These are phyloP conservation scores for Pseudevernia furfuracea DNA, from an alignment of 495 filamentous ascomycete species.

Conservation along the genomic window DNA sequence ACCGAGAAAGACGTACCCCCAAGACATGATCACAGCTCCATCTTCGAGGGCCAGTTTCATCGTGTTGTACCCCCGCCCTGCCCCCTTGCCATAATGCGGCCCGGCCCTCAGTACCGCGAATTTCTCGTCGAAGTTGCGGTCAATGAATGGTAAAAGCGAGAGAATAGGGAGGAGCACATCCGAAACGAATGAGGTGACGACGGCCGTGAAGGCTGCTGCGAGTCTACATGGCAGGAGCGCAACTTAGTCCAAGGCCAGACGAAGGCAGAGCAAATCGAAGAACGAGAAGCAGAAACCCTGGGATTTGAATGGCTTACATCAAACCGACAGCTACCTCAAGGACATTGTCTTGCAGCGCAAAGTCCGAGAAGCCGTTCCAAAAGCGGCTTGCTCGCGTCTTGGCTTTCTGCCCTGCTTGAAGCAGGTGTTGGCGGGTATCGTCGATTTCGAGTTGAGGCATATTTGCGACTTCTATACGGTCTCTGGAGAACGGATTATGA, in stretches of 20 bases:
- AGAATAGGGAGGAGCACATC: constrained; percentile 64
- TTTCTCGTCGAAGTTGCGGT: constrained; percentile 67
- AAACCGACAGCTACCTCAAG: constrained; percentile 68
- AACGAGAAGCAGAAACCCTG: neutral
- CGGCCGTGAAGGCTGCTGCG: constrained; percentile 62
- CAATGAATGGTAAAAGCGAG: constrained; percentile 59
- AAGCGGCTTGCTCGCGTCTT: constrained; percentile 35
- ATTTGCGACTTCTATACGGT: too few species aligned
- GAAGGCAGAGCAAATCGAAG: neutral
- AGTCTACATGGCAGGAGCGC: constrained; percentile 33
- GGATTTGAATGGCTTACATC: constrained; percentile 41
- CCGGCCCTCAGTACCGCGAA: constrained; percentile 59
- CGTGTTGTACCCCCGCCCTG: constrained; percentile 56
- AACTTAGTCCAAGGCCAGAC: too few species aligned
- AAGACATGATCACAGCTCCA: constrained; percentile 64
- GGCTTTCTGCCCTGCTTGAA: constrained; percentile 35
- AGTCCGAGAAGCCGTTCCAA: constrained; percentile 59
- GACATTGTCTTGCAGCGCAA: constrained; percentile 66
- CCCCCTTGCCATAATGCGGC: constrained; percentile 36
- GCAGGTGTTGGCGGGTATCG: constrained; percentile 17
- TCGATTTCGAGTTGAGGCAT: constrained; percentile 26
- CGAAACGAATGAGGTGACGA: constrained; percentile 64
- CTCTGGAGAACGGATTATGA: too few species aligned
- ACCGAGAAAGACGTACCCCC: constrained; percentile 43
- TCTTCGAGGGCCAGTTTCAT: constrained; percentile 58